Conservation (phyloP, 176 grass and related monocot genomes). For the Raddia guianensis region DNA sequence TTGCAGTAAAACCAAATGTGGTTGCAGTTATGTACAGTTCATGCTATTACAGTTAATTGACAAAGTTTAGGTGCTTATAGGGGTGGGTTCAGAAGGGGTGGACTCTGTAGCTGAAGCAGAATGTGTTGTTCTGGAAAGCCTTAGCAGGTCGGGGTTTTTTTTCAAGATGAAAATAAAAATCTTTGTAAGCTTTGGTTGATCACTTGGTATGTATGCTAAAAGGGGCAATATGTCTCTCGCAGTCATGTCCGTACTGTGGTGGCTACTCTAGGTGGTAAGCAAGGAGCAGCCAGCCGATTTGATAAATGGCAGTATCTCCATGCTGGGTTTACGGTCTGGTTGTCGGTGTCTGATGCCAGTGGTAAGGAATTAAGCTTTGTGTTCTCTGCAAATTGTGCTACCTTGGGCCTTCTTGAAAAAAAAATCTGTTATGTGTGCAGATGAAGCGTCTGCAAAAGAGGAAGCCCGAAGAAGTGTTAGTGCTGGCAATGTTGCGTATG, state of each 20-base stretch:
- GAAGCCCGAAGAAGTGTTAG: slow-evolving; percentile 67
- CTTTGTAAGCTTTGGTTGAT: background rate
- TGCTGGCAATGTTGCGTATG: slow-evolving; percentile 66
- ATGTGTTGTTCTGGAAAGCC: slow-evolving; percentile 79
- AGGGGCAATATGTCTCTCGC: background rate
- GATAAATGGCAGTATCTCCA: slow-evolving; percentile 87
- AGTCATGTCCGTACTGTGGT: slow-evolving; percentile 87
- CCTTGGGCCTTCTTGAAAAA: background rate
- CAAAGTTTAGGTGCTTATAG: slow-evolving; percentile 54
- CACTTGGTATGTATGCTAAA: background rate
- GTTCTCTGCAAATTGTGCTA: slow-evolving; percentile 17
- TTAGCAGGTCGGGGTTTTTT: slow-evolving; percentile 68
- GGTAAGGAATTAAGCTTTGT: slow-evolving; percentile 43
- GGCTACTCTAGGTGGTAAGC: slow-evolving; percentile 75
- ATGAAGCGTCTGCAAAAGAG: slow-evolving; percentile 83
- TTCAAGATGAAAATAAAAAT: background rate
- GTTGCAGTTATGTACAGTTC: background rate
- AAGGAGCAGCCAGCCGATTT: slow-evolving; percentile 84
- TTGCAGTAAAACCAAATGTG: background rate
- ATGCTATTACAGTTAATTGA: slow-evolving; percentile 35
- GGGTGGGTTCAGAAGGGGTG: slow-evolving; percentile 72
- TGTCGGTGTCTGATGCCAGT: slow-evolving; percentile 66
- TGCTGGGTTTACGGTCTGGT: slow-evolving; percentile 82
- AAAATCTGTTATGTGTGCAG: slow-evolving; percentile 36
- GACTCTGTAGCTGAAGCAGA: slow-evolving; percentile 80